A percentile compares a stretch with the other conserved stretches of the same genome.
phyloP scores from a whole-genome alignment of 306 rosid species.

The Cicer chorassanicum region DNA sequence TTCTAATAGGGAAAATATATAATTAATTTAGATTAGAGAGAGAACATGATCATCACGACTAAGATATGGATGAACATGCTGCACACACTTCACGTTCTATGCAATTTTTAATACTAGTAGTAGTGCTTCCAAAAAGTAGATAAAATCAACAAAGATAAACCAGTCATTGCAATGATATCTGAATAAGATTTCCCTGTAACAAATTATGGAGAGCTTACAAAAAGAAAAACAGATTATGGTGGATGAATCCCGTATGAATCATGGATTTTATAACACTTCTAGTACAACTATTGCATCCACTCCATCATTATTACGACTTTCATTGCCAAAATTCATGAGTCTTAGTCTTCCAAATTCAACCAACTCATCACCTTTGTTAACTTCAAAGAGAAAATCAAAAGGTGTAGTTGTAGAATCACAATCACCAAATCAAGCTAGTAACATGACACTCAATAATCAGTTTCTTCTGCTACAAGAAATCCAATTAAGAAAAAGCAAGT shows the following conservation, averaged over 20 bases:
- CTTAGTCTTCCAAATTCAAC: slow-evolving; percentile 70
- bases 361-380: slow-evolving; percentile 59
- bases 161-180: slow-evolving; percentile 9
- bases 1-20: slow-evolving; percentile 10
- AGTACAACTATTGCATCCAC: slow-evolving; percentile 20
- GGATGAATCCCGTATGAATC: slow-evolving; percentile 51
- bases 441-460: slow-evolving; percentile 36
- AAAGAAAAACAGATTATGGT: slow-evolving; percentile 66
- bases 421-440: slow-evolving; percentile 44
- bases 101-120: neutral
- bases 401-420: slow-evolving; percentile 42
- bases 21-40: slow-evolving; percentile 26
- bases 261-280: slow-evolving; percentile 16
- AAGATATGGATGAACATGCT: slow-evolving; percentile 45
- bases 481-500: slow-evolving; percentile 59
- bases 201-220: slow-evolving; percentile 41
- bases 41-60: slow-evolving; percentile 56
- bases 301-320: slow-evolving; percentile 51
- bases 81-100: slow-evolving; percentile 39
- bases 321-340: slow-evolving; percentile 61
- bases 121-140: slow-evolving; percentile 11
- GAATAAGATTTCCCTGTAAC: neutral
- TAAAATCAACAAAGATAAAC: slow-evolving; percentile 4
- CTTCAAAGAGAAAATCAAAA: slow-evolving; percentile 54
- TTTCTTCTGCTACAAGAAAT: slow-evolving; percentile 42